phyloP scores from a whole-genome alignment of 345 rosid species.

The Eucalyptus marginata region DNA sequence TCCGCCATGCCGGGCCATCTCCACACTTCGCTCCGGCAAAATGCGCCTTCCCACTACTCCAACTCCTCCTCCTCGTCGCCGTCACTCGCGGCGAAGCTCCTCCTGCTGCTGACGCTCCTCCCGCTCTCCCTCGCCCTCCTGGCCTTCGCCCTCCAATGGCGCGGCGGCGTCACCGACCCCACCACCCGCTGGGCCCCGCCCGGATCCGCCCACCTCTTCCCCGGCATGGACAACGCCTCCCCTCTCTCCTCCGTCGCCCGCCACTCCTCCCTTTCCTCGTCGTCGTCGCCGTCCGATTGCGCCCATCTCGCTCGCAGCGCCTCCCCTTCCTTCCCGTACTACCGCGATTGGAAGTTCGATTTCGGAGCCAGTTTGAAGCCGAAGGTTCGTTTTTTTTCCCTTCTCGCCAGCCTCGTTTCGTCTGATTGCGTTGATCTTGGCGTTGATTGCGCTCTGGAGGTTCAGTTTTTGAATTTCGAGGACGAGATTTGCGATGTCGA shows the following conservation, averaged over 20 bases:
- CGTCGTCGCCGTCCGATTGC: conserved; percentile 32
- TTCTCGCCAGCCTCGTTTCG: neutral
- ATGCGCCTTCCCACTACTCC: conserved; percentile 2
- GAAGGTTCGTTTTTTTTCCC: neutral
- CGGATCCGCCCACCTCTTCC: conserved; percentile 59
- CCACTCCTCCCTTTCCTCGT: conserved; percentile 49
- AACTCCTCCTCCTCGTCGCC: conserved; percentile 26
- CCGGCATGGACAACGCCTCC: conserved; percentile 76
- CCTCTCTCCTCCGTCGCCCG: conserved; percentile 56
- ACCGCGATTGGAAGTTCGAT: conserved; percentile 65
- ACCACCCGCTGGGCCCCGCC: conserved; percentile 52
- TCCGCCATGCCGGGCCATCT: conserved; percentile 62
- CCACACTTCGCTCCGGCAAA: conserved; percentile 30
- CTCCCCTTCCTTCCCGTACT: conserved; percentile 49
- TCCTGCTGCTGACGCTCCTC: conserved; percentile 70
- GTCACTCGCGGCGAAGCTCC: conserved; percentile 47
- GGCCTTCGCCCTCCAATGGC: conserved; percentile 92
- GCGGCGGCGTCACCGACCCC: conserved; percentile 67
- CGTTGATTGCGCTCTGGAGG: neutral
- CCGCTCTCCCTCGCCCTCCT: conserved; percentile 82
- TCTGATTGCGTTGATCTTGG: neutral
- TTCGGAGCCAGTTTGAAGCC: neutral
- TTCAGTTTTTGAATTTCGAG: neutral
- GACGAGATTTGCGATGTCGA: neutral
- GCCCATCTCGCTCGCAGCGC: neutral